A percentile compares a stretch with the other conserved stretches of the same genome.
These are phyloP conservation scores for Blastobotrys muscicola DNA, from an alignment of 805 yeast genomes.

Conservation along the genomic window DNA sequence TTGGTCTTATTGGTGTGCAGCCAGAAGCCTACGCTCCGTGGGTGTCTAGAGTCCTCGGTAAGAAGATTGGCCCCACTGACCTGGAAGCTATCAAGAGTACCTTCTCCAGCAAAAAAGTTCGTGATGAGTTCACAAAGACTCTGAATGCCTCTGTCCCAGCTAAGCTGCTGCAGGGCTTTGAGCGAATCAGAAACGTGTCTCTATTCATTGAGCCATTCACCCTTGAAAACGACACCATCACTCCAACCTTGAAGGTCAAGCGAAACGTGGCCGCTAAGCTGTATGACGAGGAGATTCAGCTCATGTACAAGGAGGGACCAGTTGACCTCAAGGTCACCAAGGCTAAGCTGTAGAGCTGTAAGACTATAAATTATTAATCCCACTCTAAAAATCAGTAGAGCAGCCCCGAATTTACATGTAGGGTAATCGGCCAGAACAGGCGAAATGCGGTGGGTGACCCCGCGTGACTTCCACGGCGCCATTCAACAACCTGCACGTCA, in stretches of 20 bases:
- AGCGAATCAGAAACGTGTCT: constrained; percentile 46
- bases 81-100: constrained; percentile 23
- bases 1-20: constrained; percentile 56
- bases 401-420: background rate
- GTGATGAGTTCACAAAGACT: constrained; percentile 28
- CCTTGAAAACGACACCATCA: constrained; percentile 50
- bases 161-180: constrained; percentile 49
- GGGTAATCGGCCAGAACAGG: background rate
- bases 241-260: constrained; percentile 58
- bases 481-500: no score
- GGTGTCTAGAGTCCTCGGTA: constrained; percentile 20
- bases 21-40: constrained; percentile 33
- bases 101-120: constrained; percentile 30
- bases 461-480: no score
- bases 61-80: constrained; percentile 24
- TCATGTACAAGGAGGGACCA: constrained; percentile 43
- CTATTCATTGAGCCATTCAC: constrained; percentile 52
- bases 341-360: constrained; percentile 3
- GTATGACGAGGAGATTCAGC: constrained; percentile 33
- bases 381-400: background rate
- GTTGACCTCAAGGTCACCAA: constrained; percentile 1
- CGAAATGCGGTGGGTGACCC: background rate
- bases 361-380: background rate
- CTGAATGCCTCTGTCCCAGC: constrained; percentile 32
- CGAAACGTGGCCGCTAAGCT: constrained; percentile 40